Base-by-base conservation (phyloP, 306 rosid species). In the Citrullus amarus region DNA sequence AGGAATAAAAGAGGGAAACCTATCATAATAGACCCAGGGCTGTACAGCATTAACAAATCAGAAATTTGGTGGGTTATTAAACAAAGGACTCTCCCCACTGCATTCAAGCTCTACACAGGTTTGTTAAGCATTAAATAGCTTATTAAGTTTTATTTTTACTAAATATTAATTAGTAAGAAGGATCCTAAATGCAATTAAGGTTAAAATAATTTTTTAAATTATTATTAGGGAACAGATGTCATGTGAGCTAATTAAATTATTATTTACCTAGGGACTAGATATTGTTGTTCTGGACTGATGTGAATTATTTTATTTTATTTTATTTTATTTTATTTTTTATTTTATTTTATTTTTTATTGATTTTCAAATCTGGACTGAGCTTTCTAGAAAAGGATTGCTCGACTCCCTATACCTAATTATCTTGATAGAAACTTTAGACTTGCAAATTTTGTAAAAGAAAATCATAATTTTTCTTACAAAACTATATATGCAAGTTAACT, bases 21-120 rank as follows among this genome's bases (percentile, higher is more conserved):
- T 25, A 84, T 94, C 2, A 81, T 89, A 15, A 89, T 94, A 80
- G 98, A 94, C 81, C 98, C 98, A 4, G 98, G 90, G 12, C 89
- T 94, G 0, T 90, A 88, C 83, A 89, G 94, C 71, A 85, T 25
- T 34, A 94, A 89, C 69, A 94, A 92, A 85, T 92, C 98, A 76
- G 98, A 94, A n/a, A 82, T 92, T 83, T 90, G 98, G 98, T 90
- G 93, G 96, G 88, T 80, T 17, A 81, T 86, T 22, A 94, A 92
- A 72, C 98, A 94, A 70, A 94, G 97, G 82, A 77, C 58, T 78
- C 79, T 94, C 15, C 98, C 97, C 71, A 85, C 96, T 53, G 85
- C 97, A 58, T 94, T 94, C 84, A 94, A 92, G 88, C 96, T 94
- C 46, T 94, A 89, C 79, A 90, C 98, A 92, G 98, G 98, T 93